These are phyloP conservation scores for Trypanosoma cruzi DNA, from an alignment of 208 protist species.

Conservation along the genomic window DNA sequence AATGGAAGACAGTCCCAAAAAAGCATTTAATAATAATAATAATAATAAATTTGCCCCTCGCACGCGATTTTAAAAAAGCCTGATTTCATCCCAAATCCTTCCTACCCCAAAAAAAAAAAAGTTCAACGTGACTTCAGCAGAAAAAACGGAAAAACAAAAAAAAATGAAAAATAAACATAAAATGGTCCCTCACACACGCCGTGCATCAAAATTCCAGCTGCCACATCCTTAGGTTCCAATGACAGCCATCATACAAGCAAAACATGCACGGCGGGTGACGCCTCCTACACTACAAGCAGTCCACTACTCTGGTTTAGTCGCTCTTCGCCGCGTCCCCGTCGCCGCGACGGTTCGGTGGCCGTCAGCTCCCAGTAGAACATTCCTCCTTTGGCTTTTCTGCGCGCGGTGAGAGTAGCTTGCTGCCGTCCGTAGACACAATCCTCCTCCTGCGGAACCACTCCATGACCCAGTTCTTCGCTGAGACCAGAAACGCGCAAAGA, in stretches of 20 bases:
- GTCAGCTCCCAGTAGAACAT: conserved; percentile 33
- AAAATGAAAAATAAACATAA: background rate
- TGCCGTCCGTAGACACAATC: background rate
- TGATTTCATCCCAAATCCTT: background rate
- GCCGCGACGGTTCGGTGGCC: conserved; percentile 24
- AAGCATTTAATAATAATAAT: background rate
- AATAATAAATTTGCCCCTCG: background rate
- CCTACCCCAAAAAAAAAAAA: conserved; percentile 5
- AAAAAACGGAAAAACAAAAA: conserved; percentile 1
- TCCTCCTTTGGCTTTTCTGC: conserved; percentile 1
- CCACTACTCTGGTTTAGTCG: conserved; percentile 3
- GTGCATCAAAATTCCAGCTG: conserved; percentile 28
- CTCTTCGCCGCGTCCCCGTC: background rate
- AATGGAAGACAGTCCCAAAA: background rate
- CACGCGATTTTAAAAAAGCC: background rate
- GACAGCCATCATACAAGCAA: conserved; percentile 40
- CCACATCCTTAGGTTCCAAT: conserved; percentile 55
- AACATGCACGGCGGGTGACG: background rate
- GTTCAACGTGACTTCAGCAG: background rate
- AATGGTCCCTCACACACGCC: background rate
- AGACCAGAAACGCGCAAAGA: conserved; percentile 20
- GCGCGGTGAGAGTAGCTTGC: background rate
- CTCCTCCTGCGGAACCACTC: conserved; percentile 20
- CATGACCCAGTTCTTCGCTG: conserved; percentile 38
- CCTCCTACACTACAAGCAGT: background rate